Percentiles rank a stretch among this genome's conserved stretches.
phyloP scores from a whole-genome alignment of 129 eudicot species.

The Artemisia annua region DNA sequence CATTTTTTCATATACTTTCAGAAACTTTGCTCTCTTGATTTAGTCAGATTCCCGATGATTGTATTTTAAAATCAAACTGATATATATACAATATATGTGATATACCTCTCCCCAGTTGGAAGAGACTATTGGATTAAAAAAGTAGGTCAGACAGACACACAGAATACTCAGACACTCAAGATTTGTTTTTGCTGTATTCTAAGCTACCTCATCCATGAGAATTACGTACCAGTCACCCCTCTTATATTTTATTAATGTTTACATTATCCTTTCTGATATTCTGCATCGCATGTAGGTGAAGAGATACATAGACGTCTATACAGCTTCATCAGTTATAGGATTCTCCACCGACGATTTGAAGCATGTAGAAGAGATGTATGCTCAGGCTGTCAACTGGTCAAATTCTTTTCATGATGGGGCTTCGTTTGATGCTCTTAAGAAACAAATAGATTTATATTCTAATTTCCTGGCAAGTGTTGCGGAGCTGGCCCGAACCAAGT shows the following conservation, averaged over 20 bases:
- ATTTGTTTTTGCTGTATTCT: constrained; percentile 3
- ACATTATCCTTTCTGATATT: constrained; percentile 15
- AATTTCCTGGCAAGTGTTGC: constrained; percentile 68
- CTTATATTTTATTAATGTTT: background rate
- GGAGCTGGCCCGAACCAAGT: constrained; percentile 85
- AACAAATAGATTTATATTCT: constrained; percentile 60
- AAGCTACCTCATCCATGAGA: too few species aligned
- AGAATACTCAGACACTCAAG: background rate
- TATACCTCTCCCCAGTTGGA: background rate
- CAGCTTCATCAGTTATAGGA: constrained; percentile 88
- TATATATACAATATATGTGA: background rate
- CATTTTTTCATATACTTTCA: background rate
- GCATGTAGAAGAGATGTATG: constrained; percentile 57
- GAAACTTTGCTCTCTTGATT: background rate
- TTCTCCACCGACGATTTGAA: constrained; percentile 79
- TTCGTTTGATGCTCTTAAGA: constrained; percentile 47
- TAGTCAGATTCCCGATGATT: background rate
- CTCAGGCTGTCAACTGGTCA: constrained; percentile 63
- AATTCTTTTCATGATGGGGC: constrained; percentile 26
- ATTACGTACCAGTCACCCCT: too few species aligned
- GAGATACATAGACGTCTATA: constrained; percentile 88
- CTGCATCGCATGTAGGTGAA: constrained; percentile 70
- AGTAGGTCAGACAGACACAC: background rate
- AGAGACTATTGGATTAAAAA: background rate
- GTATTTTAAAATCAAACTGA: too few species aligned